phyloP scores from a whole-genome alignment of 2,329 filamentous ascomycete genomes.

The Xylariales sp. region DNA sequence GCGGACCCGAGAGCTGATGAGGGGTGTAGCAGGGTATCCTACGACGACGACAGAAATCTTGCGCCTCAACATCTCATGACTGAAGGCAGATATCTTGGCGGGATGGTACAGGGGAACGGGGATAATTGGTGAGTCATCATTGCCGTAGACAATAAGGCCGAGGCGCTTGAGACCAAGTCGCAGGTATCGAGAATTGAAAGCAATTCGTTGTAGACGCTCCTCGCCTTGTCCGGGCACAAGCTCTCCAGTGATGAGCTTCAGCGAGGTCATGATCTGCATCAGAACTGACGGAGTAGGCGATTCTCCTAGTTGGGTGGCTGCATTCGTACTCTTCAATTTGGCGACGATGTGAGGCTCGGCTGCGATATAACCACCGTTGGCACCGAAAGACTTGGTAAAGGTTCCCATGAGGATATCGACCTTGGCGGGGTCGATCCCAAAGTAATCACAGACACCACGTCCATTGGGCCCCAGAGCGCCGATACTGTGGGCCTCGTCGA shows the following conservation, averaged over 20 bases:
- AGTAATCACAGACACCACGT: conserved; percentile 95
- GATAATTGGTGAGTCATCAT: conserved; percentile 97
- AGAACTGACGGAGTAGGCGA: conserved; percentile 82
- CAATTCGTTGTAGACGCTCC: conserved; percentile 89
- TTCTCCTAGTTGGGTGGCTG: conserved; percentile 82
- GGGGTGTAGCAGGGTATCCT: conserved; percentile 90
- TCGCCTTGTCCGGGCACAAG: conserved; percentile 86
- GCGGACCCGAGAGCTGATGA: conserved; percentile 89
- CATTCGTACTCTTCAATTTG: conserved; percentile 81
- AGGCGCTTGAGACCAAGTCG: conserved; percentile 94
- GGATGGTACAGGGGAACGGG: conserved; percentile 93
- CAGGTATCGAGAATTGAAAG: conserved; percentile 98
- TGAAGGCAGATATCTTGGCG: conserved; percentile 98
- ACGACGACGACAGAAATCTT: conserved; percentile 98
- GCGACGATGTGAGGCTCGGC: conserved; percentile 88
- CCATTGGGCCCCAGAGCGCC: conserved; percentile 86
- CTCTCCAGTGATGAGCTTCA: conserved; percentile 86
- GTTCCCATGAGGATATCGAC: conserved; percentile 98
- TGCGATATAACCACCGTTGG: conserved; percentile 93
- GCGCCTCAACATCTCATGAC: conserved; percentile 95
- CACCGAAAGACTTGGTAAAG: conserved; percentile 95
- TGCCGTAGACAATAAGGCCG: conserved; percentile 93
- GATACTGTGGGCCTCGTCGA: conserved; percentile 95
- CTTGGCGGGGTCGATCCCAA: conserved; percentile 79
- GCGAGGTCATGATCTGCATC: conserved; percentile 81